phyloP scores from a whole-genome alignment of 2,329 filamentous ascomycete species.

The Sporothrix brunneoviolacea region DNA sequence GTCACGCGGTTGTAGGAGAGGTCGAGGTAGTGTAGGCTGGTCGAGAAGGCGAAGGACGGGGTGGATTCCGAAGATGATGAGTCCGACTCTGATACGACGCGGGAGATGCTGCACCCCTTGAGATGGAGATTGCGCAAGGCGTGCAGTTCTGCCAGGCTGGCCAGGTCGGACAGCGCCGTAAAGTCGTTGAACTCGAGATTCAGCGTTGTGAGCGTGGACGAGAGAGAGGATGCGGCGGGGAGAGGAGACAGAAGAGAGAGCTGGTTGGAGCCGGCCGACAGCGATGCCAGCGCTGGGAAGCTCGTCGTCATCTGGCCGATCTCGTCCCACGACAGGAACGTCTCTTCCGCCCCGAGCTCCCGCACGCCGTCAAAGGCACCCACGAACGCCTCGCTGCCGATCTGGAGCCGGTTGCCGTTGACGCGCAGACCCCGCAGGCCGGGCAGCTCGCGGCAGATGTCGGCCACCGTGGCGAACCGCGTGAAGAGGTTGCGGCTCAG shows the following conservation, averaged over 20 bases:
- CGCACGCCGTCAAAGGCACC: conserved; percentile 44
- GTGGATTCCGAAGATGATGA: too few species aligned
- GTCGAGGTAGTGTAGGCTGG: conserved; percentile 58
- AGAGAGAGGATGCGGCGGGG: conserved; percentile 36
- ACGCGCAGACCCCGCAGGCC: conserved; percentile 60
- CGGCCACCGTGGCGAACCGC: conserved; percentile 56
- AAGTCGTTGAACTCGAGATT: conserved; percentile 70
- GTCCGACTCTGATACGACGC: conserved; percentile 27
- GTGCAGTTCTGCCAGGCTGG: conserved; percentile 43
- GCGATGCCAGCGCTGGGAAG: conserved; percentile 46
- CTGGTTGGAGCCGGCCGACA: conserved; percentile 53
- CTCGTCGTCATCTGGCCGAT: conserved; percentile 46
- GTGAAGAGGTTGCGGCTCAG: conserved; percentile 78
- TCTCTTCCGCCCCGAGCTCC: conserved; percentile 61
- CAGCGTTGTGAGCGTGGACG: conserved; percentile 51
- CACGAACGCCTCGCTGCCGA: conserved; percentile 26
- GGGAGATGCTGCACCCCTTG: conserved; percentile 66
- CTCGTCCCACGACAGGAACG: conserved; percentile 59
- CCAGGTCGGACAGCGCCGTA: conserved; percentile 49
- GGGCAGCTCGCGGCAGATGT: conserved; percentile 65
- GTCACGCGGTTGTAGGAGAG: conserved; percentile 64
- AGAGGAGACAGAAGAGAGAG: conserved; percentile 40
- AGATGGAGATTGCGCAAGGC: conserved; percentile 58
- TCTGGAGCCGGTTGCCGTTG: conserved; percentile 66
- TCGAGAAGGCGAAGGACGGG: conserved; percentile 42